phyloP scores from a whole-genome alignment of 2,329 filamentous ascomycete genomes.

The Alternaria arbusti region DNA sequence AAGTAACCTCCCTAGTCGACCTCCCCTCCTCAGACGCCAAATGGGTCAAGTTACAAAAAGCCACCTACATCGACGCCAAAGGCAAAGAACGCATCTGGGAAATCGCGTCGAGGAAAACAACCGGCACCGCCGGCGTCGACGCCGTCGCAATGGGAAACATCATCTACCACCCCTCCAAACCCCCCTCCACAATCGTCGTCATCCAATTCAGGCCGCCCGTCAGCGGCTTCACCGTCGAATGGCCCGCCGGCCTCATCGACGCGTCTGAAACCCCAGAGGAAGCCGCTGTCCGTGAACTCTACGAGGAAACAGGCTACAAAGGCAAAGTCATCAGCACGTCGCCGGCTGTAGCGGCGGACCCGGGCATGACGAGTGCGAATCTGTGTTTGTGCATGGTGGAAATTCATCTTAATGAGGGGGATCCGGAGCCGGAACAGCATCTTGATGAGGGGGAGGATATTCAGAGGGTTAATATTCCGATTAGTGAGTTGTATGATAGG shows the following conservation, averaged over 20 bases:
- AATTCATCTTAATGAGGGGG: conserved; percentile 25
- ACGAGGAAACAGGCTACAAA: conserved; percentile 68
- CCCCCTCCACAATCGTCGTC: conserved; percentile 43
- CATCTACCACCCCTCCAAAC: conserved; percentile 50
- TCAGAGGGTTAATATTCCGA: conserved; percentile 31
- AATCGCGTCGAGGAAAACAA: conserved; percentile 70
- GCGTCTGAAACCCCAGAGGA: conserved; percentile 62
- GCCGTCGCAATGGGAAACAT: conserved; percentile 76
- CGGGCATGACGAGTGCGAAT: conserved; percentile 37
- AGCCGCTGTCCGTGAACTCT: conserved; percentile 65
- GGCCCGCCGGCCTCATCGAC: conserved; percentile 58
- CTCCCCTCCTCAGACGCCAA: conserved; percentile 33
- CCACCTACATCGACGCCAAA: conserved; percentile 65
- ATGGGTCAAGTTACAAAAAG: conserved; percentile 46
- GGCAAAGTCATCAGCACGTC: conserved; percentile 46
- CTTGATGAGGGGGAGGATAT: conserved; percentile 39
- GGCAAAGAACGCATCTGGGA: conserved; percentile 69
- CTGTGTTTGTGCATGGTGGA: conserved; percentile 35
- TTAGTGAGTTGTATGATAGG: conserved; percentile 28
- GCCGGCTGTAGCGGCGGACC: conserved; percentile 32
- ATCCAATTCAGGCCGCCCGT: conserved; percentile 66
- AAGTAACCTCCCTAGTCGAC: conserved; percentile 27
- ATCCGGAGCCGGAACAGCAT: conserved; percentile 34
- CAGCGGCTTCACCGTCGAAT: conserved; percentile 63
- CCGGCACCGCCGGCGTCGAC: conserved; percentile 61